Evolutionary conservation across 805 yeast species (phyloP).

Genomic region (Blastobotrys robertii): DNA sequence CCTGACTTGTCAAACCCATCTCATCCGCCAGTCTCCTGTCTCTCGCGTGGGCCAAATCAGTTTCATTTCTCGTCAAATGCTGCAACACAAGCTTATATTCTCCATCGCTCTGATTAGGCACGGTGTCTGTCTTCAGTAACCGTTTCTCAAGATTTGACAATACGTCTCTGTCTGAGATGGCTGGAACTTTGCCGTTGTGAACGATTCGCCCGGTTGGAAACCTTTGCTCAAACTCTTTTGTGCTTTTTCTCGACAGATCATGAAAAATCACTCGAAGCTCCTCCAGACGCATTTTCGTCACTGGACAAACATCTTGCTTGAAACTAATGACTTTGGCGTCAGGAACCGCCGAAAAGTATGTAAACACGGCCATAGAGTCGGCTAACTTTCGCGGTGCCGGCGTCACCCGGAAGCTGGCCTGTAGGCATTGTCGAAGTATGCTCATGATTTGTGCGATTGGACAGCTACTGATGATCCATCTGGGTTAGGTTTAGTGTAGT

Average conservation of each 20-base stretch:
- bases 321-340: conserved; percentile 21
- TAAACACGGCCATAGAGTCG: conserved; percentile 3
- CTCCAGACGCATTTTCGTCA: conserved; percentile 23
- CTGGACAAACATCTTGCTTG: conserved; percentile 24
- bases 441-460: too few relatives aligned
- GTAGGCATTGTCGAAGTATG: conserved; percentile 1
- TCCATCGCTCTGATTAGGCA: conserved; percentile 1
- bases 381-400: conserved; percentile 2
- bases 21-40: conserved; percentile 4
- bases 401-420: conserved; percentile 1
- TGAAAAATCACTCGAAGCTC: conserved; percentile 20
- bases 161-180: background rate
- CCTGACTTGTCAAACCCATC: conserved; percentile 2
- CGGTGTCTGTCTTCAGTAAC: background rate
- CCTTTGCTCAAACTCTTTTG: conserved; percentile 1
- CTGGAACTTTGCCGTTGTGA: background rate
- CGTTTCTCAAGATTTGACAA: conserved; percentile 1
- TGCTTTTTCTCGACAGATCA: conserved; percentile 12
- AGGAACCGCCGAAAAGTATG: conserved; percentile 8
- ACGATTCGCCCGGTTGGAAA: background rate
- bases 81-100: conserved; percentile 3
- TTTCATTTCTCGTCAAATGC: conserved; percentile 12
- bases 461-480: too few relatives aligned
- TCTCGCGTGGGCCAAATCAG: conserved; percentile 4
- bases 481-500: too few relatives aligned